Conservation (phyloP, 78 protist species). For the Salpingoeca rosetta region DNA sequence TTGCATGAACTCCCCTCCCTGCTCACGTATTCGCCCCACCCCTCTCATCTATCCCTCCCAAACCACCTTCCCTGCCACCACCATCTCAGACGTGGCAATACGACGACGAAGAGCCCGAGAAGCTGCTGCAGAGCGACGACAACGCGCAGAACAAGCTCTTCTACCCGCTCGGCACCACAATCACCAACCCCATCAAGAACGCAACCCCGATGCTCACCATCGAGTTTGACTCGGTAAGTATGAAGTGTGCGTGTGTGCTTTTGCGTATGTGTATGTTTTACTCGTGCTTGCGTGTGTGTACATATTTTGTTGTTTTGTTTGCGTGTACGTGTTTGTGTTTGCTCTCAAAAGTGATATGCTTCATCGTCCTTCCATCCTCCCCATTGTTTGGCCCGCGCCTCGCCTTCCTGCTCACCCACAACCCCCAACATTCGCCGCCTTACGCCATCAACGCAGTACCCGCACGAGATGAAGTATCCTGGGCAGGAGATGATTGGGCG, state of each 20-base stretch:
- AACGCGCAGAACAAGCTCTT: neutral
- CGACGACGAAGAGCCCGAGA: no score
- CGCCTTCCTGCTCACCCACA: neutral
- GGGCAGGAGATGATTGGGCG: neutral
- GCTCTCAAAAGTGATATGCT: neutral
- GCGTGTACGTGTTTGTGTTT: no score
- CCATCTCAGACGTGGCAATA: neutral
- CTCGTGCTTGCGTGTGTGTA: no score
- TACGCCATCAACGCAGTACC: neutral
- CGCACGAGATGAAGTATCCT: no score
- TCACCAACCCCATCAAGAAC: neutral
- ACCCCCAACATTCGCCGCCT: neutral
- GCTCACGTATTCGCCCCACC: no score
- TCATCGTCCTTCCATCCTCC: neutral
- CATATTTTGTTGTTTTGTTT: no score
- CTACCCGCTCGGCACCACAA: slow-evolving; percentile 7
- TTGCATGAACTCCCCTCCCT: no score
- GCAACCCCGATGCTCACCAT: neutral
- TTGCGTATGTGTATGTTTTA: neutral
- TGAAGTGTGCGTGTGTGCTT: neutral
- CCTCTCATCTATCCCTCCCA: neutral
- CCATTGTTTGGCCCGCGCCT: neutral
- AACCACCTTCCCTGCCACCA: neutral
- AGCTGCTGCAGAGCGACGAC: neutral
- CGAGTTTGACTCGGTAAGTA: neutral